Evolutionary conservation across 306 rosid genomes (phyloP), one percentile per base, ranked within the genome.

Genomic region (Castanospermum australe): DNA sequence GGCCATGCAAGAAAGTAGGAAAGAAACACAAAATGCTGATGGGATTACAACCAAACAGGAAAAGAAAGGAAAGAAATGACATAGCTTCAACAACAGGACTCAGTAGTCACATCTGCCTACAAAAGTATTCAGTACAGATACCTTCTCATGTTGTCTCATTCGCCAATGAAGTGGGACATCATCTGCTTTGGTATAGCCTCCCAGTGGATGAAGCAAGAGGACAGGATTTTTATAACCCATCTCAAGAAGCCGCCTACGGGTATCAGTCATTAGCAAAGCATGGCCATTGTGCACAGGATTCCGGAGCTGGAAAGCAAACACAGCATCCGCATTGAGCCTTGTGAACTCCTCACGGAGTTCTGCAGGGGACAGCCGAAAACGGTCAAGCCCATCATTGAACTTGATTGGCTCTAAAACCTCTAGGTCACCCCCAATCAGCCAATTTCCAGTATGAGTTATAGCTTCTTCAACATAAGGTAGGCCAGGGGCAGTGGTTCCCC

Each of bases 231-330:
- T 91, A 79, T 91, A 96, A 14, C 99, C 99, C 98, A 96, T 91
- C 25, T 96, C 96, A 32, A 96, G 98, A 57, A 96, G 96, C 50
- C 98, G 88, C 73, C 79, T 89, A 20, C 99, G 99, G 30, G 99
- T 96, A 60, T 96, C 99, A 5, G 92, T 93, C 99, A 96, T 96
- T 42, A 96, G 92, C 83, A 96, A 83, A 67, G 99, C 98, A 84
- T 95, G 99, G 38, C 99, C 99, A 48, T 95, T 95, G 85, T 95
- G 99, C 51, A 95, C 99, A 32, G 99, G 99, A 76, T 95, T 95
- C 28, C 99, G 83, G 64, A 95, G 94, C 84, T 95, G 99, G 78
- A 95, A 95, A 2, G 99, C 99, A 67, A 95, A 93, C 79, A 95
- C 98, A 41, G 99, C 99, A 68, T 95, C 99, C 0, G 99, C 98